Conservation (phyloP, 2,329 filamentous ascomycete species). For the Alternaria arborescens region DNA sequence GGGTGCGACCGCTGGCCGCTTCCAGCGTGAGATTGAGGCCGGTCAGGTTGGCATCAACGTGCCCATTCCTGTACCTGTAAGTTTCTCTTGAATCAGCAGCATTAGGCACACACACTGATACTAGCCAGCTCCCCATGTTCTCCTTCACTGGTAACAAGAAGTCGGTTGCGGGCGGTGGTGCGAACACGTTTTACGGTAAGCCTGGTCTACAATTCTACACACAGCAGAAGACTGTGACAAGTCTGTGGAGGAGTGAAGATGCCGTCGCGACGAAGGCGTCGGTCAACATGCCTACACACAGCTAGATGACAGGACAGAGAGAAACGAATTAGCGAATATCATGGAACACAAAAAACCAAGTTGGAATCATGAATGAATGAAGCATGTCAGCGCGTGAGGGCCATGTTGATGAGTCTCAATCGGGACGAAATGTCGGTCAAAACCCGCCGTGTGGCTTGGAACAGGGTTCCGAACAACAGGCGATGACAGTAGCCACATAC, state of each 20-base stretch:
- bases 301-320: slow-evolving; percentile 25
- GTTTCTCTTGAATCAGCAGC: slow-evolving; percentile 9
- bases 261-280: slow-evolving; percentile 84
- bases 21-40: slow-evolving; percentile 82
- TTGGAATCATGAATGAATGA: neutral
- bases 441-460: neutral
- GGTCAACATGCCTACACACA: slow-evolving; percentile 84
- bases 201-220: slow-evolving; percentile 95
- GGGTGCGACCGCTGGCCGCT: slow-evolving; percentile 77
- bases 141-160: slow-evolving; percentile 78
- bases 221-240: slow-evolving; percentile 96
- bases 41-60: slow-evolving; percentile 89
- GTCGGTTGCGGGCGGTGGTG: slow-evolving; percentile 88
- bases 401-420: neutral
- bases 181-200: slow-evolving; percentile 94
- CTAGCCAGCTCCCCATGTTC: slow-evolving; percentile 64
- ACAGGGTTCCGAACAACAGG: neutral
- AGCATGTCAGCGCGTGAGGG: neutral
- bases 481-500: neutral
- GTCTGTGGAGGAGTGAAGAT: slow-evolving; percentile 86
- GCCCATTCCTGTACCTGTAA: slow-evolving; percentile 70
- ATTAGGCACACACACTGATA: slow-evolving; percentile 14
- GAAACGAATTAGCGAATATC: neutral
- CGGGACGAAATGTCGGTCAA: neutral
- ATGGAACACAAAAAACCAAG: neutral